Evolutionary conservation across 352 stramenopile species (phyloP), one percentile per base, ranked within the genome.

Genomic region (Elongisporangium anandrum): DNA sequence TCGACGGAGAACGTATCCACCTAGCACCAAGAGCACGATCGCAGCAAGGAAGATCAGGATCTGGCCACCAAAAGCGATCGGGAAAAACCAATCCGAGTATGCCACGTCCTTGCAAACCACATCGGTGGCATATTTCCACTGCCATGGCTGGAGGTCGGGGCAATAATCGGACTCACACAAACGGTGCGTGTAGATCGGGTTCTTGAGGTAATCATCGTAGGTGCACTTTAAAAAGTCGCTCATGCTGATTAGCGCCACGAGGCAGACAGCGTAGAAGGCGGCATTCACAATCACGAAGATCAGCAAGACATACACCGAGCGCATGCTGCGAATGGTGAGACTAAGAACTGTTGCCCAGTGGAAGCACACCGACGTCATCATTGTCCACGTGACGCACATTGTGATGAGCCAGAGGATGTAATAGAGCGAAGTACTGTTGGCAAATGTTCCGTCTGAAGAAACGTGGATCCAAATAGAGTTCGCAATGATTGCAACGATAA

Each of bases 141-240:
- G 84, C 23, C 58, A 77, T 20, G 86, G 86, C 64, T 95, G 83
- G 45, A 95, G 62, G 60, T 94, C 85, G 0, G 82, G 85, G 29
- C 81, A 92, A 54, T 89, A 92, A 66, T 92, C 82, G 21, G 75
- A 72, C 20, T 85, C 77, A 49, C 81, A 92, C 57, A 90, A 56
- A 6, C 75, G 78, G 57, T 79, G 73, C 34, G 59, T 77, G 65
- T 92, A 92, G 39, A 79, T 77, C 7, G 81, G 82, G 61, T 95
- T 95, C 70, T 88, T 90, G 19, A 95, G 67, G 69, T 95, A 95
- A 59, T 95, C 86, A 54, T 92, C 77, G 66, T 95, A 95, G 21
- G 86, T 73, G 65, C 86, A 95, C 63, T 92, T 92, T 77, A 88
- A 87, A 50, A 95, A 84, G 54, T 85, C 73, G 0, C 74, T 88